Evolutionary conservation across 257 asterid species (phyloP), one percentile per base, ranked within the genome.

Genomic region (Ophiorrhiza pumila): DNA sequence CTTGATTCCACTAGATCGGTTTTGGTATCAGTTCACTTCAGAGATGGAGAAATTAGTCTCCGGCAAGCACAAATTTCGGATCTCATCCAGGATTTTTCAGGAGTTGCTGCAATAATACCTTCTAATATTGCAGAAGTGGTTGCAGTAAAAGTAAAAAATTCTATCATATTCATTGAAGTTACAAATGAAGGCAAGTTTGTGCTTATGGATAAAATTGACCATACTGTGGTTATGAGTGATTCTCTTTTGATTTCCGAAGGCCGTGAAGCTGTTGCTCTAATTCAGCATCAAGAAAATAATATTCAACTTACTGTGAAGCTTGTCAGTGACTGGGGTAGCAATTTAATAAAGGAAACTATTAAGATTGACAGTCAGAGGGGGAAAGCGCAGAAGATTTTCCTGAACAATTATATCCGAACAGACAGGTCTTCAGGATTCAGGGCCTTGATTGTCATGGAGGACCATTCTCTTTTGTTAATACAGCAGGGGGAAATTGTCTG

Each of bases 401-500:
- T 92, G 81, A 95, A 95, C 85, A 90, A 75, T 71, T 92, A 95
- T 78, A 81, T 90, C 72, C 87, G 95, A 41, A 85, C 89, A 29
- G 99, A 95, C 79, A 86, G 92, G 81, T 88, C 99, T 76, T 84
- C 89, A 37, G 99, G 99, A 35, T 95, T 90, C 81, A 90, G 99
- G 86, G 96, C 88, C 69, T 82, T 95, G 87, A 87, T 95, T 77
- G 98, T 92, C 83, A 86, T 92, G 97, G 99, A 92, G 83, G 99
- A 95, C 83, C 90, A 95, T 83, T 95, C 99, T 14, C 77, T 95
- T 70, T 68, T 87, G 74, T 80, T 95, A 76, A 72, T 92, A 57
- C 99, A 95, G 69, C 99, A 95, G 86, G 94, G 99, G 47, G 95
- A 77, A 74, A 77, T 90, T 80, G 99, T 95, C 56, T 95, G 99